phyloP scores from a whole-genome alignment of 2,329 filamentous ascomycete species.

The Eurotiales sp. region DNA sequence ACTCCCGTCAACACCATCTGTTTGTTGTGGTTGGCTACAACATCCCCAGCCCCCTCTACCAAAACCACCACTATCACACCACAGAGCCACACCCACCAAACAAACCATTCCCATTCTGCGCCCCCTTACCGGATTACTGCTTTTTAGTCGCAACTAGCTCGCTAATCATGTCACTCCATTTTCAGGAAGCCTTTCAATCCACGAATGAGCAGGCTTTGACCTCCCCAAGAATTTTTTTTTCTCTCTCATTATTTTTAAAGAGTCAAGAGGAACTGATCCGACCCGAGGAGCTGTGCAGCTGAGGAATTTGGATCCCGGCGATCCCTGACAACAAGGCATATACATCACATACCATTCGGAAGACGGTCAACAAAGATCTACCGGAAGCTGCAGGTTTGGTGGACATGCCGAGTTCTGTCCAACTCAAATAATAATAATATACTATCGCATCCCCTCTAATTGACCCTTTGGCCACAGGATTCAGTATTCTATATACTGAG shows the following conservation, averaged over 20 bases:
- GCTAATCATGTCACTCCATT: conserved; percentile 11
- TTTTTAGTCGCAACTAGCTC: conserved; percentile 7
- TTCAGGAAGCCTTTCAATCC: conserved; percentile 6
- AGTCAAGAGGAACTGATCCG: not conserved
- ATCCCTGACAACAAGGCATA: conserved; percentile 6
- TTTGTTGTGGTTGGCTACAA: conserved; percentile 14
- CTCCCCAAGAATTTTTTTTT: conserved; percentile 7
- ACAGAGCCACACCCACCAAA: conserved; percentile 5
- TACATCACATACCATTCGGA: conserved; percentile 12
- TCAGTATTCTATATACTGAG: conserved; percentile 1
- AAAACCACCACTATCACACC: not conserved
- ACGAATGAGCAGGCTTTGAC: conserved; percentile 10
- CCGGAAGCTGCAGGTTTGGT: not conserved
- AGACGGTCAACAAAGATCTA: conserved; percentile 8
- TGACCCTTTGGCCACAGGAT: conserved; percentile 1
- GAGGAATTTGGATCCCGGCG: not conserved
- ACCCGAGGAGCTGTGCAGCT: not conserved
- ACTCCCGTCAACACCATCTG: conserved; percentile 6
- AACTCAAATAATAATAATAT: conserved; percentile 3
- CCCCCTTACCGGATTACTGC: conserved; percentile 8
- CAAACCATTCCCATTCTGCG: conserved; percentile 2
- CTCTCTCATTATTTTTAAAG: conserved; percentile 7
- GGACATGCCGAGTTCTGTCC: not conserved
- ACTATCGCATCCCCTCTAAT: not conserved
- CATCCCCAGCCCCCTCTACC: conserved; percentile 8